Conservation (phyloP, 306 rosid genomes). For the Ormosia semicastrata region DNA sequence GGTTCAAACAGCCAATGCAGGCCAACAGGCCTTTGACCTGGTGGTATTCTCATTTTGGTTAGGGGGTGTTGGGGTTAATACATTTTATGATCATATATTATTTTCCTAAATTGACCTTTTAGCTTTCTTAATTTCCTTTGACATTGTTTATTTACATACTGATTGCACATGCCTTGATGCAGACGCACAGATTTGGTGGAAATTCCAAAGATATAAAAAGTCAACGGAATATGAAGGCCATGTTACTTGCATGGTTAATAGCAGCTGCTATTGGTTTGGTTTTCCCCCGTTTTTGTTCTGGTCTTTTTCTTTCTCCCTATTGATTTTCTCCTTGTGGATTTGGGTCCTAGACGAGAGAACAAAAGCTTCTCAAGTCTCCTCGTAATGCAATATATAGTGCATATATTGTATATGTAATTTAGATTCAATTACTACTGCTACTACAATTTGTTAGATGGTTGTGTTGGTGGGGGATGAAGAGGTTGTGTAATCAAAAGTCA, state of each 20-base stretch:
- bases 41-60: not conserved
- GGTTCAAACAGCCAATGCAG: not conserved
- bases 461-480: slow-evolving; percentile 53
- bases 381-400: slow-evolving; percentile 42
- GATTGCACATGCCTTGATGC: slow-evolving; percentile 22
- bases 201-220: slow-evolving; percentile 48
- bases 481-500: slow-evolving; percentile 50
- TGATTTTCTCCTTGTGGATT: slow-evolving; percentile 38
- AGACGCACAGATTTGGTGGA: slow-evolving; percentile 45
- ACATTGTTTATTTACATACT: not conserved
- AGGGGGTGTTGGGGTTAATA: not conserved
- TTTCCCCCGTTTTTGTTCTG: slow-evolving; percentile 24
- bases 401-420: slow-evolving; percentile 46
- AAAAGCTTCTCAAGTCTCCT: slow-evolving; percentile 29
- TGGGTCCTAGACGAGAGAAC: slow-evolving; percentile 38
- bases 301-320: not conserved
- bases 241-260: slow-evolving; percentile 36
- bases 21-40: not conserved
- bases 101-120: slow-evolving; percentile 12
- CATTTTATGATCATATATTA: not conserved
- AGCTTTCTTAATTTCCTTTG: not conserved
- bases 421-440: slow-evolving; percentile 32
- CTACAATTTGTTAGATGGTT: slow-evolving; percentile 35
- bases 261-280: slow-evolving; percentile 40
- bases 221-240: slow-evolving; percentile 45